Evolutionary conservation across 2,329 filamentous ascomycete genomes (phyloP), one percentile per base, ranked within the genome.

Genomic region (Fusarium annulatum): DNA sequence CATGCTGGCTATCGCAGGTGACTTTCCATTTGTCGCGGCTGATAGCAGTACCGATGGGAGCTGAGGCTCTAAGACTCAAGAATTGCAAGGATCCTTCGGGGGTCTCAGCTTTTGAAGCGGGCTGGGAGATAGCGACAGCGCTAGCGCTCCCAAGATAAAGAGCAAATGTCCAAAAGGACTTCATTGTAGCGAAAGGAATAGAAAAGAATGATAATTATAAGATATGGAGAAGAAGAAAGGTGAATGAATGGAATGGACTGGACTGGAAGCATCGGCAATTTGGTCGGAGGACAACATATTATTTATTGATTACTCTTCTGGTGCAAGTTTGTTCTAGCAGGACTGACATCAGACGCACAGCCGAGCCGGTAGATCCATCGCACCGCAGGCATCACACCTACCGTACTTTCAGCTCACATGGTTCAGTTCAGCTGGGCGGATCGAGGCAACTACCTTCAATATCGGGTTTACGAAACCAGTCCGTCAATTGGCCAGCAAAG

Each of bases 1-100:
- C 7, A 3, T 71, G 67, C 9, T 53, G 39, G 34, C 71, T 73
- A 15, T 63, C 63, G 3, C 71, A 73, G n/a, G 55, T 74, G 2
- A 72, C 71, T 4, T n/a, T 28, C 71, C 71, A 73, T 6, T 56
- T 49, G 16, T 45, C 38, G n/a, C 71, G 71, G 21, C 16, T 28
- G n/a, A 73, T 69, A 5, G 52, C 41, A 11, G 30, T 59, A 0
- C 71, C 71, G 6, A 55, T 21, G 14, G 51, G 51, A 30, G 51
- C 36, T n/a, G 51, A 55, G 19, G 36, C 51, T n/a, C 51, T 55
- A 5, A 42, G 51, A 55, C 51, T 42, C 8, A 55, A 18, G 51
- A 55, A 55, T 42, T 55, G 36, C 23, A 55, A 42, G 26, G 51
- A 55, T 55, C 51, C 51, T 42, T 39, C 36, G 9, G 51, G 51